These are phyloP conservation scores for Claviceps pusilla DNA, from an alignment of 2,329 filamentous ascomycete species.

Conservation along the genomic window DNA sequence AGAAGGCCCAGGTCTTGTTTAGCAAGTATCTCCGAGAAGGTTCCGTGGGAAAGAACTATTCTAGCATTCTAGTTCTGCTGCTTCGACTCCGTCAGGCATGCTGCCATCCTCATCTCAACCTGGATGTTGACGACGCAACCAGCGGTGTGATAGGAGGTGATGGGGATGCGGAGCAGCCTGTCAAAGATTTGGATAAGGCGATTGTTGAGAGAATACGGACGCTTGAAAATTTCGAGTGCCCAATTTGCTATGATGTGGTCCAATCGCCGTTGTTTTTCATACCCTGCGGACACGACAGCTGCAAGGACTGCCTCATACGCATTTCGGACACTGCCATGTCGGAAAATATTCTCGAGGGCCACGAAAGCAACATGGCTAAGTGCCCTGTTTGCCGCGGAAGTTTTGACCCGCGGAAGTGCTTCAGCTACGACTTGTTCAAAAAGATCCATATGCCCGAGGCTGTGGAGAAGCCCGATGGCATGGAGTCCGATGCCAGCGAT, in stretches of 20 bases:
- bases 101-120: slow-evolving; percentile 19
- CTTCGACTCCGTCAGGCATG: slow-evolving; percentile 67
- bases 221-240: slow-evolving; percentile 55
- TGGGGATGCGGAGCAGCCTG: slow-evolving; percentile 43
- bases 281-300: slow-evolving; percentile 71
- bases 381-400: slow-evolving; percentile 64
- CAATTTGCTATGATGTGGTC: slow-evolving; percentile 65
- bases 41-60: slow-evolving; percentile 55
- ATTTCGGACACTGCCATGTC: slow-evolving; percentile 46
- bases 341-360: slow-evolving; percentile 41
- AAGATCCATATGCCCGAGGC: slow-evolving; percentile 51
- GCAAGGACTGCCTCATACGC: slow-evolving; percentile 58
- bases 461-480: slow-evolving; percentile 23
- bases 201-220: slow-evolving; percentile 53
- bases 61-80: slow-evolving; percentile 64
- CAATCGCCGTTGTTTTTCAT: slow-evolving; percentile 63
- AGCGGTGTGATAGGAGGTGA: slow-evolving; percentile 18
- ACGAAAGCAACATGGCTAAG: slow-evolving; percentile 40
- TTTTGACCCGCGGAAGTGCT: slow-evolving; percentile 53
- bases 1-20: slow-evolving; percentile 52
- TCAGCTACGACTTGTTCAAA: slow-evolving; percentile 60
- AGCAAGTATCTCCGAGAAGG: slow-evolving; percentile 60
- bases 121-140: slow-evolving; percentile 20
- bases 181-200: slow-evolving; percentile 40
- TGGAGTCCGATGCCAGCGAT: slow-evolving; percentile 19